Evolutionary conservation across 2,329 filamentous ascomycete species (phyloP).

Genomic region (Cladosporium sp.): DNA sequence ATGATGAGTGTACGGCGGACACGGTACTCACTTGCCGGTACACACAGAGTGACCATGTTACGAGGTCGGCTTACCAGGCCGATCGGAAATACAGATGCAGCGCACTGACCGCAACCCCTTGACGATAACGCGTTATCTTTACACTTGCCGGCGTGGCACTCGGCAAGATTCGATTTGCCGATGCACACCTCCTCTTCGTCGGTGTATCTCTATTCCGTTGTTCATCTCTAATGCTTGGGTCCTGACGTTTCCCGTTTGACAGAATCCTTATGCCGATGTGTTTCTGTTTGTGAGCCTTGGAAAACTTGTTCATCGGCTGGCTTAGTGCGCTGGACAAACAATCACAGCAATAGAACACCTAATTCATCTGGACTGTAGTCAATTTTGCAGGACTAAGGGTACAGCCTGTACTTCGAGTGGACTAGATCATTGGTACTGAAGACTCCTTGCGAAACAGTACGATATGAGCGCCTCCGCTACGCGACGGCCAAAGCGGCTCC

Average conservation of each 20-base stretch:
- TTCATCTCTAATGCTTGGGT: background rate
- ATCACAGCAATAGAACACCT: background rate
- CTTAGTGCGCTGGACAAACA: background rate
- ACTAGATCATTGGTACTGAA: background rate
- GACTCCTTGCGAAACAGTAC: background rate
- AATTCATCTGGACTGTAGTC: background rate
- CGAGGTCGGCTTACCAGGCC: background rate
- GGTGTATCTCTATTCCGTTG: background rate
- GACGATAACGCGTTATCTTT: background rate
- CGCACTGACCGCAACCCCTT: background rate
- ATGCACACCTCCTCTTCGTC: background rate
- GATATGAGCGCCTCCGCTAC: constrained; percentile 11
- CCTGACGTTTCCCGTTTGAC: background rate
- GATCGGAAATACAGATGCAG: background rate
- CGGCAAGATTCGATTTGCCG: constrained; percentile 5
- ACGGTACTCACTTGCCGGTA: background rate
- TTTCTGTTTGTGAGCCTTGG: background rate
- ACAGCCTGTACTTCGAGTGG: background rate
- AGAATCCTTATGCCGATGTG: background rate
- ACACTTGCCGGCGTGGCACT: background rate
- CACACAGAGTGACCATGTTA: background rate
- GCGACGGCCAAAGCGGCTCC: constrained; percentile 11
- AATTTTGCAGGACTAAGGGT: background rate
- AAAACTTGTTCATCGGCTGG: too few species aligned
- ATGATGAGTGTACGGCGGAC: background rate